phyloP scores from a whole-genome alignment of 768 basidiomycete species.

The Hygrophoropsis aurantiaca region DNA sequence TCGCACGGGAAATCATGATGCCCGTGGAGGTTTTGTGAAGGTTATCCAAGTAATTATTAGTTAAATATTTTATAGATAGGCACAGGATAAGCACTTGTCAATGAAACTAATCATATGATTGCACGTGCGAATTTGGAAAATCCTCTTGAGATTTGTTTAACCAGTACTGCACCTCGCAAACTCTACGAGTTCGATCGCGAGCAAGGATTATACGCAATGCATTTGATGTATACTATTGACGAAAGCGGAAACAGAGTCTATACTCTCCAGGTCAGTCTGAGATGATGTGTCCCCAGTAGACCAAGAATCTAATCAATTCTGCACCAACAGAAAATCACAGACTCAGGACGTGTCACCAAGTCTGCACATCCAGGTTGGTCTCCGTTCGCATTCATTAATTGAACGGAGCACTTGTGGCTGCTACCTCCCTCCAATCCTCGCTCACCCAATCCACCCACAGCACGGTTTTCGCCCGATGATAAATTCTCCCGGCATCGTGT shows the following conservation, averaged over 20 bases:
- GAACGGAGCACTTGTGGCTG: too few relatives aligned
- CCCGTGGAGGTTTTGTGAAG: too few relatives aligned
- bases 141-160: too few relatives aligned
- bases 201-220: conserved; percentile 53
- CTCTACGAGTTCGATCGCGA: background rate
- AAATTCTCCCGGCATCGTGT: conserved; percentile 98
- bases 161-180: too few relatives aligned
- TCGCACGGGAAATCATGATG: too few relatives aligned
- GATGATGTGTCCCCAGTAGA: background rate
- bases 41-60: background rate
- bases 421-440: background rate
- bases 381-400: background rate
- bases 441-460: conserved; percentile 38
- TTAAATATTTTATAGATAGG: background rate
- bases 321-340: conserved; percentile 72
- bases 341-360: conserved; percentile 81
- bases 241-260: conserved; percentile 79
- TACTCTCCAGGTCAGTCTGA: conserved; percentile 81
- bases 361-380: conserved; percentile 93
- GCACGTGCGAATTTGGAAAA: conserved; percentile 7
- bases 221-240: conserved; percentile 93
- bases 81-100: background rate
- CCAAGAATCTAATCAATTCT: conserved; percentile 1
- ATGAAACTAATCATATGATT: background rate
- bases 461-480: conserved; percentile 98